Conservation (phyloP, 352 stramenopile species). For the Phytopythium vexans region DNA sequence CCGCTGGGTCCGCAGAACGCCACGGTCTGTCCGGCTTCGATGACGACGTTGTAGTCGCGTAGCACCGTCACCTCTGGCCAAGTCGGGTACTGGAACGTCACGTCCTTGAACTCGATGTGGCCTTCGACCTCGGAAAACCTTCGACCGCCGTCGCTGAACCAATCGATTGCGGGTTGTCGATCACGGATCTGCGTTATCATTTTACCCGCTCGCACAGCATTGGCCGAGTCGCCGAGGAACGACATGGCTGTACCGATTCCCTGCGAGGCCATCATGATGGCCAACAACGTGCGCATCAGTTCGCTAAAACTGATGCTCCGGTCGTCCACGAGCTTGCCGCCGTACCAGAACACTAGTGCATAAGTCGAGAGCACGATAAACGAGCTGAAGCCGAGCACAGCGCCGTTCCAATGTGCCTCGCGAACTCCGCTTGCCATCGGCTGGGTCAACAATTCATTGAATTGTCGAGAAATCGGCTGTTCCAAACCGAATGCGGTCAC, state of each 20-base stretch:
- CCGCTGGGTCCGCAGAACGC: slow-evolving; percentile 53
- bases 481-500: slow-evolving; percentile 39
- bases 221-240: slow-evolving; percentile 43
- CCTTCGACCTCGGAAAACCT: slow-evolving; percentile 18
- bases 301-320: slow-evolving; percentile 34
- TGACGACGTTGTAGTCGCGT: slow-evolving; percentile 80
- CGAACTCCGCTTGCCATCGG: slow-evolving; percentile 21
- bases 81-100: slow-evolving; percentile 75
- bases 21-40: slow-evolving; percentile 60
- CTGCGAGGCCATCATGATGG: slow-evolving; percentile 42
- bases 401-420: slow-evolving; percentile 38
- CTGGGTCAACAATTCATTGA: slow-evolving; percentile 1
- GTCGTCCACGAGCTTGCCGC: slow-evolving; percentile 39
- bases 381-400: slow-evolving; percentile 70
- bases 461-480: slow-evolving; percentile 8
- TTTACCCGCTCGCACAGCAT: slow-evolving; percentile 56
- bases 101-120: slow-evolving; percentile 52
- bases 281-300: slow-evolving; percentile 53
- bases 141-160: slow-evolving; percentile 21
- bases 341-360: slow-evolving; percentile 63
- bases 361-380: slow-evolving; percentile 50
- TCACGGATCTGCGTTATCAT: slow-evolving; percentile 36
- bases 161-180: slow-evolving; percentile 31
- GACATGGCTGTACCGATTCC: slow-evolving; percentile 23
- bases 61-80: slow-evolving; percentile 69